These are phyloP conservation scores for Tuber calosporum DNA, from an alignment of 495 filamentous ascomycete species.

Conservation along the genomic window DNA sequence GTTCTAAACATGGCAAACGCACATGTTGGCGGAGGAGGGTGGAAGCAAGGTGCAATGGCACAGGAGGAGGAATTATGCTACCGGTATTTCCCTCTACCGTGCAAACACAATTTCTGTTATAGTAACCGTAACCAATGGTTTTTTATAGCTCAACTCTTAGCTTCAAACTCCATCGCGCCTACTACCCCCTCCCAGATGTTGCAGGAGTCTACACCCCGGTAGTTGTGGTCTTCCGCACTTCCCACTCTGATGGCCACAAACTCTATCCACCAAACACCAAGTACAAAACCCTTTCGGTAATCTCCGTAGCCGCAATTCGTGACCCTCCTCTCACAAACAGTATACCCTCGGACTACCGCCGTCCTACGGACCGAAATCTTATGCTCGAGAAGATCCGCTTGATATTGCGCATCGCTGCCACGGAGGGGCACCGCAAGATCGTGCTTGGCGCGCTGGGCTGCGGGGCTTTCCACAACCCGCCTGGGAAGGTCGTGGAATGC, in stretches of 20 bases:
- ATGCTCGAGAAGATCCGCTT: conserved; percentile 57
- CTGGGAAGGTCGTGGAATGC: conserved; percentile 49
- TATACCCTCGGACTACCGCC: conserved; percentile 17
- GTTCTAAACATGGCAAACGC: conserved; percentile 59
- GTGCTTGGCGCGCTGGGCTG: conserved; percentile 62
- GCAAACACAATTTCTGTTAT: background rate
- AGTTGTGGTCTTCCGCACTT: conserved; percentile 52
- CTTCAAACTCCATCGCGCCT: conserved; percentile 46
- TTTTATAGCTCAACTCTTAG: conserved; percentile 50
- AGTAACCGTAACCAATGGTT: background rate
- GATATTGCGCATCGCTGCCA: conserved; percentile 51
- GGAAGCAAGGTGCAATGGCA: conserved; percentile 49
- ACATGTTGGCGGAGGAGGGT: conserved; percentile 51
- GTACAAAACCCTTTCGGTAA: conserved; percentile 42
- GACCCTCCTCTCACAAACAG: conserved; percentile 40
- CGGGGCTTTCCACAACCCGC: conserved; percentile 57
- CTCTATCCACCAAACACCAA: conserved; percentile 44
- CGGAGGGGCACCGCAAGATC: conserved; percentile 49
- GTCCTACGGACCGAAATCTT: conserved; percentile 22
- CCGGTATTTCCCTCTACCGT: conserved; percentile 30
- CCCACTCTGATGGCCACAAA: conserved; percentile 43
- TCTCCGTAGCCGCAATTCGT: conserved; percentile 53
- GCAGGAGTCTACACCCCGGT: conserved; percentile 53
- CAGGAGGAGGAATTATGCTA: conserved; percentile 64
- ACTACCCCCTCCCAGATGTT: conserved; percentile 49